Base-by-base conservation (phyloP, 768 basidiomycete species). In the Boletus sensibilis region DNA sequence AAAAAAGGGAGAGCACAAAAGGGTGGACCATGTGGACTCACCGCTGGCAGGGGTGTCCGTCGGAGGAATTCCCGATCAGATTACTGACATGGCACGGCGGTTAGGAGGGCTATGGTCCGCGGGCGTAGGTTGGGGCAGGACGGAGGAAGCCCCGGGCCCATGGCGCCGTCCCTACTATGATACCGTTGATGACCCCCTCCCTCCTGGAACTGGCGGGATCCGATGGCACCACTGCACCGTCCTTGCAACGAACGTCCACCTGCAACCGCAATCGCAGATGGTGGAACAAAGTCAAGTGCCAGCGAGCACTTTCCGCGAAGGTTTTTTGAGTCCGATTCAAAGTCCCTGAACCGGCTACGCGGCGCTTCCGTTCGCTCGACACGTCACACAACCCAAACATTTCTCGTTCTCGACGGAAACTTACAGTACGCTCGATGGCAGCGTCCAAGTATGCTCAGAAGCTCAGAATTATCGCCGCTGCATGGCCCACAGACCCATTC, bases 401-500 rank as follows among this genome's bases (percentile, higher is more conserved):
- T 27, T 27, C 6, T 27, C 6, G n/a, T 5, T 27, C 25, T 27
- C 25, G 27, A 29, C 27, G 27, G 25, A 27, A n/a, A n/a, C n/a
- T n/a, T n/a, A n/a, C n/a, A n/a, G n/a, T 27, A 29, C 27, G 2
- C 2, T 18, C 13, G 13, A 72, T 71, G 68, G 50, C 67, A n/a
- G 52, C 64, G 29, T 67, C 71, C 52, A 78, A 76, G 57, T 68
- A 82, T 14, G 72, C 78, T 1, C 76, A 79, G 55, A 79, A 81
- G 64, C 77, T 91, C 59, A 72, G 70, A 40, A 64, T 71, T 11
- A 79, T 90, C 47, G 87, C 86, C 1, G 72, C 79, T 41, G 68
- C 78, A 38, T 93, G 90, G 88, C 79, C 82, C 16, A 72, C 71
- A 13, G 90, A 93, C 63, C 88, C 88, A 0, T 88, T 92, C 68